Percentiles rank a stretch among this genome's conserved stretches.
These are phyloP conservation scores for Xylaria sp. DNA, from an alignment of 2,329 filamentous ascomycete genomes.

Conservation along the genomic window DNA sequence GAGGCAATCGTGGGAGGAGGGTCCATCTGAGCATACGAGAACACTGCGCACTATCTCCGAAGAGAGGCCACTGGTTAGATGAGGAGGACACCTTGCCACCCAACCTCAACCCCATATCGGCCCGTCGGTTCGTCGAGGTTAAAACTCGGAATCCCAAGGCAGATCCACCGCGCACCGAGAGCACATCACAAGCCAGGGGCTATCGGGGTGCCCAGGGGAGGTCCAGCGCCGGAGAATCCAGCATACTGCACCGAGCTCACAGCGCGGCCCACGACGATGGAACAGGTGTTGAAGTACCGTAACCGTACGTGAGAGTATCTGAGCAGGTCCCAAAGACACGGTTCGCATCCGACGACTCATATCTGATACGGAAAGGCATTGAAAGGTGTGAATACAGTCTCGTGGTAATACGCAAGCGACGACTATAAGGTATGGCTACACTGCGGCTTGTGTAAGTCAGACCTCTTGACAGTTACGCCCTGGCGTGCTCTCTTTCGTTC, in stretches of 20 bases:
- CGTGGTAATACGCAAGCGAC: slow-evolving; percentile 15
- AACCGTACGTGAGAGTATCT: slow-evolving; percentile 13
- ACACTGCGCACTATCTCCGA: slow-evolving; percentile 15
- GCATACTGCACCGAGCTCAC: slow-evolving; percentile 10
- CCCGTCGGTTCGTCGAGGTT: slow-evolving; percentile 2
- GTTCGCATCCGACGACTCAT: background rate
- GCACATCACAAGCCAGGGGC: slow-evolving; percentile 16
- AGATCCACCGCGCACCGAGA: slow-evolving; percentile 15
- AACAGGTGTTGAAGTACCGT: background rate
- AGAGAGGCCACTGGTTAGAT: slow-evolving; percentile 19
- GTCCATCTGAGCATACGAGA: slow-evolving; percentile 16
- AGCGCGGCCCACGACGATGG: slow-evolving; percentile 4
- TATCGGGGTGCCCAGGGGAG: slow-evolving; percentile 15
- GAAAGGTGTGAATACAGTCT: slow-evolving; percentile 17
- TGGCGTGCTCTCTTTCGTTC: slow-evolving; percentile 19
- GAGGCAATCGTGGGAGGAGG: slow-evolving; percentile 13
- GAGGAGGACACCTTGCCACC: slow-evolving; percentile 17
- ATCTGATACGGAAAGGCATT: slow-evolving; percentile 14
- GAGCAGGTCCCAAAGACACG: slow-evolving; percentile 1
- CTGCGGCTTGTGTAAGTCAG: slow-evolving; percentile 3
- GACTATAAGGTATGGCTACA: slow-evolving; percentile 19
- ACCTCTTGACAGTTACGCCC: slow-evolving; percentile 21
- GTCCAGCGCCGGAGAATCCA: background rate
- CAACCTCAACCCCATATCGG: slow-evolving; percentile 11
- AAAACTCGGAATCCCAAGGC: slow-evolving; percentile 1